Base-by-base conservation (phyloP, 345 rosid genomes). In the Sonneratia caseolaris region DNA sequence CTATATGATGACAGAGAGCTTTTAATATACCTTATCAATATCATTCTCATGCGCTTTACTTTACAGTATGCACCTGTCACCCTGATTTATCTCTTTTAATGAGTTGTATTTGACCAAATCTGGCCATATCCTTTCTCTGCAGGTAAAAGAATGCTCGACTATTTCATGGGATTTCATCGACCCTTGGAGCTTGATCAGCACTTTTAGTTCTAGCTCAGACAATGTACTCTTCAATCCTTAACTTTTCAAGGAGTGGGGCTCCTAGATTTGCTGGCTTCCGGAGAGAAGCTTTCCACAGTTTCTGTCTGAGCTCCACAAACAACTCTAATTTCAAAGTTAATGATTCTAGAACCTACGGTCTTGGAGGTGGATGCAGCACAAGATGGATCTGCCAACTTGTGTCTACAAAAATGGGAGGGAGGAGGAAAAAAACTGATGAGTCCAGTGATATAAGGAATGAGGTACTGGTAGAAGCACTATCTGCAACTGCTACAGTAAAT, bases 221-320 rank as follows among this genome's bases (percentile, higher is more conserved):
- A 10, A 85, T 90, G 87, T 87, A 88, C 77, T 76, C 84, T 80
- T 82, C 97, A 68, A 78, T 90, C 70, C 83, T 85, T 69, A 89
- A 86, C 81, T 77, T 82, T 69, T 88, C 93, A 64, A 90, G 84
- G 83, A 78, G 73, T 27, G 78, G 90, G 75, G 68, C 80, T 76
- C 82, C 79, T 67, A 75, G 76, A 75, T 79, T 91, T 21, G 51
- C 85, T 70, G 79, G 71, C 68, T 82, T 84, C 59, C 85, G 83
- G 77, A 71, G 70, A 68, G 84, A 81, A 81, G 77, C 80, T 71
- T 78, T 84, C 77, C 79, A 78, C 69, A 72, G 79, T 72, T 73
- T 76, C 62, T 51, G 79, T 69, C 71, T 76, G 40, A 68, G 70
- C 38, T 57, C 70, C 75, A 77, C 76, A 66, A 79, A 68, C 36